Conservation (phyloP, 2,329 filamentous ascomycete species). For the Dactylellina parvicollis region DNA sequence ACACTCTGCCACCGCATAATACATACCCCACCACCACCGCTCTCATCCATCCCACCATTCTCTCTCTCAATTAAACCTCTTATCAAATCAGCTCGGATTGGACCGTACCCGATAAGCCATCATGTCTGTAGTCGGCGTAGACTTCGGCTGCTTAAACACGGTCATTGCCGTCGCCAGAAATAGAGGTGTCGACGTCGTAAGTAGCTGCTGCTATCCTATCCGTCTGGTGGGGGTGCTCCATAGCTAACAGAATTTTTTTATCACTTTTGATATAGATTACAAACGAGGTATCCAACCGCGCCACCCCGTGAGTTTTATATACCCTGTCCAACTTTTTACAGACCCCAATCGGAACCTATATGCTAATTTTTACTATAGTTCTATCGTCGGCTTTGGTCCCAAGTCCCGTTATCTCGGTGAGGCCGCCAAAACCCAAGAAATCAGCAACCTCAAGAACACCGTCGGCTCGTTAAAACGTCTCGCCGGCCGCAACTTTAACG, state of each 20-base stretch:
- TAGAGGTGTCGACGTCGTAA: slow-evolving; percentile 97
- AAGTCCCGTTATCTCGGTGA: slow-evolving; percentile 95
- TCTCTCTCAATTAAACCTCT: not conserved
- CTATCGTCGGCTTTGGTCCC: slow-evolving; percentile 92
- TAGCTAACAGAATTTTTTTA: slow-evolving; percentile 57
- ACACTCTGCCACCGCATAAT: not conserved
- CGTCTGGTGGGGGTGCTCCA: slow-evolving; percentile 1
- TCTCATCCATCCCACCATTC: not conserved
- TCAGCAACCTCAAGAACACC: slow-evolving; percentile 99
- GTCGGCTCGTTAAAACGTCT: slow-evolving; percentile 92
- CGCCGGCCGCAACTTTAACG: slow-evolving; percentile 82
- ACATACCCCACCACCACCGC: slow-evolving; percentile 6
- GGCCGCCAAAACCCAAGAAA: slow-evolving; percentile 96
- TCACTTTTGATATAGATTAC: slow-evolving; percentile 73
- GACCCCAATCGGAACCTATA: slow-evolving; percentile 41
- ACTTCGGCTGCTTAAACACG: slow-evolving; percentile 96
- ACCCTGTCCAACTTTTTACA: slow-evolving; percentile 57
- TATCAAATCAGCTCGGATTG: not conserved
- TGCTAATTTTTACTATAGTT: slow-evolving; percentile 66
- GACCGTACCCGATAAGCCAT: slow-evolving; percentile 27
- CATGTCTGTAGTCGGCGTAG: slow-evolving; percentile 71
- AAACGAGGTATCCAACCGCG: slow-evolving; percentile 98
- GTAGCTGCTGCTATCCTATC: slow-evolving; percentile 63
- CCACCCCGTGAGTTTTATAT: slow-evolving; percentile 83
- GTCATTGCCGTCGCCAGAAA: slow-evolving; percentile 97